These are phyloP conservation scores for Phytophthora nicotianae DNA, from an alignment of 352 stramenopile species.

Conservation along the genomic window DNA sequence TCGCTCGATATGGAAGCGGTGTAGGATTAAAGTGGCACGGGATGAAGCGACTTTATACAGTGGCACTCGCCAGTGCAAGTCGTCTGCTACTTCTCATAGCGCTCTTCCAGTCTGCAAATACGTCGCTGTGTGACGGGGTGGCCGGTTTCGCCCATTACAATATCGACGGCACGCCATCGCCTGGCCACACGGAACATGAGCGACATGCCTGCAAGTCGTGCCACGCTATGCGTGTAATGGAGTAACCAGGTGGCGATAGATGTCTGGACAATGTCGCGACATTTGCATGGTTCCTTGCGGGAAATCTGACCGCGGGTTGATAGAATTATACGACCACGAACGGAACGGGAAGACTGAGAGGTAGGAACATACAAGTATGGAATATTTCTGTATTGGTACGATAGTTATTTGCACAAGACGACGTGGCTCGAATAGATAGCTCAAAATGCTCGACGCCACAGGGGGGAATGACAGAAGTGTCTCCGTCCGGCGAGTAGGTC, in stretches of 20 bases:
- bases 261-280: slow-evolving; percentile 25
- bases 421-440: slow-evolving; percentile 47
- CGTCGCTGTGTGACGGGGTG: neutral
- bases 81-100: too few relatives aligned
- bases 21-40: slow-evolving; percentile 4
- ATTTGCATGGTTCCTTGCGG: slow-evolving; percentile 7
- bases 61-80: slow-evolving; percentile 4
- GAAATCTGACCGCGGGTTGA: too few relatives aligned
- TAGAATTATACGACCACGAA: too few relatives aligned
- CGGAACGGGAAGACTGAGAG: too few relatives aligned
- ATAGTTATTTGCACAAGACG: slow-evolving; percentile 50
- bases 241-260: slow-evolving; percentile 7
- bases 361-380: slow-evolving; percentile 5
- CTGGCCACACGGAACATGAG: neutral
- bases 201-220: slow-evolving; percentile 7
- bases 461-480: slow-evolving; percentile 3
- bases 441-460: slow-evolving; percentile 37
- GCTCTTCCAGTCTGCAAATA: neutral
- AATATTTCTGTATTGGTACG: slow-evolving; percentile 44
- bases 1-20: neutral
- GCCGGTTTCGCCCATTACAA: slow-evolving; percentile 2
- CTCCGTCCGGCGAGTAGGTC: slow-evolving; percentile 12
- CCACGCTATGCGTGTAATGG: slow-evolving; percentile 19
- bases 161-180: slow-evolving; percentile 9
- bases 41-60: slow-evolving; percentile 5